Percentiles rank a stretch among this genome's conserved stretches.
Evolutionary conservation across 176 grass and related monocot species (phyloP).

Genomic region (Phyllostachys edulis): DNA sequence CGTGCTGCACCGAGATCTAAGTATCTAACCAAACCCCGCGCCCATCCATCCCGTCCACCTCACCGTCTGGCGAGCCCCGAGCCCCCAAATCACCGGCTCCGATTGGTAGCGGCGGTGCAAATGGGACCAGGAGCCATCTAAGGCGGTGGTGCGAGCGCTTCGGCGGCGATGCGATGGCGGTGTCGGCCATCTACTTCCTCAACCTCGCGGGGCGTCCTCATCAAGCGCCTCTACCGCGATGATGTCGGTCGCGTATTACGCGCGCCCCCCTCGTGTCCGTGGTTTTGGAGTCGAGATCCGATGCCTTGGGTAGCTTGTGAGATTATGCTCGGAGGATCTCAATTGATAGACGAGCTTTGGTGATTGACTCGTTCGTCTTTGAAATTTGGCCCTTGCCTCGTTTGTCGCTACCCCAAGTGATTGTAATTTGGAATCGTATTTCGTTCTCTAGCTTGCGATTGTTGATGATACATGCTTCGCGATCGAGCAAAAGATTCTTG

Average conservation of each 20-base stretch:
- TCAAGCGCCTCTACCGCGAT: conserved; percentile 96
- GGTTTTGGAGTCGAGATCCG: conserved; percentile 46
- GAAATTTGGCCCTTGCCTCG: neutral
- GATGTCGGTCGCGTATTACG: conserved; percentile 69
- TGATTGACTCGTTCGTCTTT: conserved; percentile 8
- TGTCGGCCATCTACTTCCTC: conserved; percentile 91
- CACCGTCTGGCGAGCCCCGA: conserved; percentile 35
- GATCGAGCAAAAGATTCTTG: neutral
- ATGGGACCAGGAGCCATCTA: neutral
- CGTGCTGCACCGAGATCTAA: conserved; percentile 21
- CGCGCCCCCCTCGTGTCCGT: neutral
- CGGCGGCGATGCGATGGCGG: conserved; percentile 79
- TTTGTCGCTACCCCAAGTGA: neutral
- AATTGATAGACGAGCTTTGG: neutral
- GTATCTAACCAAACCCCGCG: conserved; percentile 39
- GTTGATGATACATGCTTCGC: neutral
- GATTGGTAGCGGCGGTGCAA: neutral
- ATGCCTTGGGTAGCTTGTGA: neutral
- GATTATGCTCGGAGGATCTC: neutral
- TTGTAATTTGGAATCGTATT: conserved; percentile 21
- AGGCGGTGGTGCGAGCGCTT: conserved; percentile 19
- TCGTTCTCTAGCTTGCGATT: neutral
- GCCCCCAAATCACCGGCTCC: neutral
- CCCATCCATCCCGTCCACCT: conserved; percentile 8
- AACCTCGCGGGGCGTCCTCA: conserved; percentile 93